phyloP scores from a whole-genome alignment of 202 grass and related monocot species.

The Schoenoplectus triqueter region DNA sequence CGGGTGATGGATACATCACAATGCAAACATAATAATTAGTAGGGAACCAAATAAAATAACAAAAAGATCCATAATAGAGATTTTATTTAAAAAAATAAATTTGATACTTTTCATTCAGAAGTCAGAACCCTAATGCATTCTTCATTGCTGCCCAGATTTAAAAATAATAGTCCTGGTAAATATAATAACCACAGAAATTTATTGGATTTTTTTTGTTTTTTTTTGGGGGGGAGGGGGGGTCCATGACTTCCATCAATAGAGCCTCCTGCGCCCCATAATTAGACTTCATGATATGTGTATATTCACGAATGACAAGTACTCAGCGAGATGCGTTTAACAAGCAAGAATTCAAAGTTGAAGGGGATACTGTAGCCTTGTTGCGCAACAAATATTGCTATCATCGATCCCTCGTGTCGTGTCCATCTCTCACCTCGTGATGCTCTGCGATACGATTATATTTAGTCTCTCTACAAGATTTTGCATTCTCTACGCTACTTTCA shows the following conservation, averaged over 20 bases:
- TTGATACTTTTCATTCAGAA: no score
- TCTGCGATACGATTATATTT: neutral
- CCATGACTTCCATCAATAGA: neutral
- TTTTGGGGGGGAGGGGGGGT: neutral
- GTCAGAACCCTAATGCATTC: neutral
- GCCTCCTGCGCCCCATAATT: neutral
- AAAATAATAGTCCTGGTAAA: neutral
- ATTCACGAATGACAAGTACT: slow-evolving; percentile 4
- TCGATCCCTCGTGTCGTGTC: neutral
- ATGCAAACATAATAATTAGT: neutral
- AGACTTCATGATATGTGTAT: neutral
- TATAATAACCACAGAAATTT: neutral
- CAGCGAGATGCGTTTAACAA: slow-evolving; percentile 11
- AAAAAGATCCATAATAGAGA: neutral
- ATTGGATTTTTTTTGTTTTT: neutral
- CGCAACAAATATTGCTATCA: slow-evolving; percentile 20
- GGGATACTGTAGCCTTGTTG: neutral
- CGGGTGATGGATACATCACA: neutral
- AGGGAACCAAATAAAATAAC: neutral
- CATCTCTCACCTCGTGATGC: neutral
- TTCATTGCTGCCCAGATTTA: neutral
- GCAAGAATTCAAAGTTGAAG: slow-evolving; percentile 29
- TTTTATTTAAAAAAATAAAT: neutral
- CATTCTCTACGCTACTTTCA: neutral
- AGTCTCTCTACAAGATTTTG: neutral